phyloP scores from a whole-genome alignment of 1,139 yeast species.

The Saccharomycopsis hybrid region DNA sequence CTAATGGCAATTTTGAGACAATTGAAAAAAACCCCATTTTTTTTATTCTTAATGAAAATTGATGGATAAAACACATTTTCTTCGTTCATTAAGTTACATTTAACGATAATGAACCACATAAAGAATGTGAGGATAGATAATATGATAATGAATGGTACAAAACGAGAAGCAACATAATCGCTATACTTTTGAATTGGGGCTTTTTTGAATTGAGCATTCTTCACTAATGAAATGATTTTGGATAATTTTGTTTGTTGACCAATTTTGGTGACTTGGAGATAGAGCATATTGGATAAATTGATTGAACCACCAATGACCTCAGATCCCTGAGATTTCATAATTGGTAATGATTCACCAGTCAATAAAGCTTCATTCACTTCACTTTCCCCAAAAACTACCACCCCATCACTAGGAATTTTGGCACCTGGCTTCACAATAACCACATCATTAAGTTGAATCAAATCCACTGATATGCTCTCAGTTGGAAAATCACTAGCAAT shows the following conservation, averaged over 20 bases:
- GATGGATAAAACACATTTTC: conserved; percentile 43
- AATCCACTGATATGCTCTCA: conserved; percentile 53
- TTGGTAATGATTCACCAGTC: conserved; percentile 98
- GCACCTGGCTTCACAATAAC: conserved; percentile 80
- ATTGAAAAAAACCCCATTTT: conserved; percentile 55
- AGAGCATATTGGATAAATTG: conserved; percentile 71
- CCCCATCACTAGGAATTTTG: conserved; percentile 89
- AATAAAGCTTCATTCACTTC: conserved; percentile 88
- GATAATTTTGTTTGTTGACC: conserved; percentile 85
- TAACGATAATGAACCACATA: conserved; percentile 53
- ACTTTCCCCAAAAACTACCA: conserved; percentile 57
- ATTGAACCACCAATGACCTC: conserved; percentile 83
- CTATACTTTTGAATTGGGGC: conserved; percentile 43
- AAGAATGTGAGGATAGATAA: conserved; percentile 60
- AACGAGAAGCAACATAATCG: conserved; percentile 80
- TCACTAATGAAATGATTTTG: conserved; percentile 79
- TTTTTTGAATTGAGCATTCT: conserved; percentile 78
- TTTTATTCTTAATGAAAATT: conserved; percentile 44
- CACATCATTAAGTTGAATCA: conserved; percentile 71
- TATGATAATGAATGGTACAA: conserved; percentile 69
- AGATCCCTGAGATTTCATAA: conserved; percentile 76
- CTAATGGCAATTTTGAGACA: conserved; percentile 83
- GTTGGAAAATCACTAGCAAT: conserved; percentile 19
- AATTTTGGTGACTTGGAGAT: conserved; percentile 58
- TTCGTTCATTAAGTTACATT: conserved; percentile 11